Base-by-base conservation (phyloP, 352 stramenopile genomes). In the Phytophthora europaea region DNA sequence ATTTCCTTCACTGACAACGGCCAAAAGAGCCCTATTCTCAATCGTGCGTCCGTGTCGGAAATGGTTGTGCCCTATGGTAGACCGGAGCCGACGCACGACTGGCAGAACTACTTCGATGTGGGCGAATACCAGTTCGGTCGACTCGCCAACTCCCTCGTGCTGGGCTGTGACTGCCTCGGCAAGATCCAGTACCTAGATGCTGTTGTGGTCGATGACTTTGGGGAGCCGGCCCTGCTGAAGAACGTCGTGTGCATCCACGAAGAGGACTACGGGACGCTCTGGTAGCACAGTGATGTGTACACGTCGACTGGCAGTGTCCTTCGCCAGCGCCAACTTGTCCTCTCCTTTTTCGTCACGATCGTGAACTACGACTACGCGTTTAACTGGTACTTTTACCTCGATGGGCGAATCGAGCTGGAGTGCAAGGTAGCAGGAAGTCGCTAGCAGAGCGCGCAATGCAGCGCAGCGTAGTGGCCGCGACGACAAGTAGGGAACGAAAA, bases 221-320 rank as follows among this genome's bases (percentile, higher is more conserved):
- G 89, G 18, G 66, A 91, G 43, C 83, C 84, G 0, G 48, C 80
- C 7, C 52, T 75, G 28, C 75, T 88, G 34, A 87, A 89, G 64
- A 93, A 94, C 54, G 89, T 75, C 1, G 71, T 96, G 18, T 96
- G 88, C 73, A 94, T 96, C 81, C 89, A 96, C 74, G 88, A 96
- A 71, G 88, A 96, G 63, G 89, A 96, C 78, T 77, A 78, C 18
- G 88, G 89, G 13, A 76, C 92, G 38, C 73, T 93, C 15, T 96
- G 84, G 83, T 95, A 95, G 73, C 89, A 96, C 75, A 81, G 64
- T 9, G 76, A 83, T 36, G 52, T 72, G 48, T 77, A 62, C 60
- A 68, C 61, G 31, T 56, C 61, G 43, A 68, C n/a, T 6, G 66
- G 70, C 4, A 73, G 65, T 1, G 88, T 95, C 20, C 76, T 84